A percentile compares a stretch with the other conserved stretches of the same genome.
Evolutionary conservation across 768 basidiomycete genomes (phyloP).

Genomic region (Tephrocybe sp.): DNA sequence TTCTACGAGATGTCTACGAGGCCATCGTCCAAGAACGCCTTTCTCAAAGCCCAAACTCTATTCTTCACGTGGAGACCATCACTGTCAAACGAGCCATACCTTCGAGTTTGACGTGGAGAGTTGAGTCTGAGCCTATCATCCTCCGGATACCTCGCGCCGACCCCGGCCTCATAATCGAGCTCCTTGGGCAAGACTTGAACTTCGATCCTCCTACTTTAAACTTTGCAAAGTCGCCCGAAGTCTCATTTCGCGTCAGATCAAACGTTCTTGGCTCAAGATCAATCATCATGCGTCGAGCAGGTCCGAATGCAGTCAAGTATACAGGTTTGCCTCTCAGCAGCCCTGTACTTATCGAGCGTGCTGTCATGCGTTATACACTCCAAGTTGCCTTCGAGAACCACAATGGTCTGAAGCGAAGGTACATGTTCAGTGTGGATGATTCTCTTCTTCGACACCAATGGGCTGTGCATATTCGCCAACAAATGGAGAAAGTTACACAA

Average conservation of each 20-base stretch:
- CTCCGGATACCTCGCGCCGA: slow-evolving; percentile 86
- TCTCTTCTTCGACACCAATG: slow-evolving; percentile 74
- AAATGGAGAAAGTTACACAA: slow-evolving; percentile 54
- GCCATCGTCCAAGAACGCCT: slow-evolving; percentile 75
- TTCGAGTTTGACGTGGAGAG: slow-evolving; percentile 78
- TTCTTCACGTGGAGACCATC: slow-evolving; percentile 52
- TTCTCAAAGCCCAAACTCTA: slow-evolving; percentile 61
- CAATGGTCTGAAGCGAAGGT: slow-evolving; percentile 69
- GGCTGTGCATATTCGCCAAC: slow-evolving; percentile 65
- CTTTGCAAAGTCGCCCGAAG: slow-evolving; percentile 77
- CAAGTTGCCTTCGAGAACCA: slow-evolving; percentile 83
- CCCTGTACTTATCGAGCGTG: slow-evolving; percentile 78
- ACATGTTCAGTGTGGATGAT: slow-evolving; percentile 94
- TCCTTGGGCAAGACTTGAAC: slow-evolving; percentile 83
- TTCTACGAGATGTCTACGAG: slow-evolving; percentile 75
- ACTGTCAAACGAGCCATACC: slow-evolving; percentile 77
- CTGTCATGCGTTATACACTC: slow-evolving; percentile 97
- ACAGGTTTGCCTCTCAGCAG: slow-evolving; percentile 78
- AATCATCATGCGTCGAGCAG: slow-evolving; percentile 81
- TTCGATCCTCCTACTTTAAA: slow-evolving; percentile 87
- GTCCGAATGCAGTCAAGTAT: slow-evolving; percentile 82
- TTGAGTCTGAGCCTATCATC: slow-evolving; percentile 85
- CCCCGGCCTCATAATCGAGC: slow-evolving; percentile 75
- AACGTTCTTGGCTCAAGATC: slow-evolving; percentile 78
- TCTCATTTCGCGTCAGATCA: slow-evolving; percentile 91